Percentiles rank a stretch among this genome's conserved stretches.
These are phyloP conservation scores for Picea engelmannii DNA, from an alignment of 83 land plant genomes.

Conservation along the genomic window DNA sequence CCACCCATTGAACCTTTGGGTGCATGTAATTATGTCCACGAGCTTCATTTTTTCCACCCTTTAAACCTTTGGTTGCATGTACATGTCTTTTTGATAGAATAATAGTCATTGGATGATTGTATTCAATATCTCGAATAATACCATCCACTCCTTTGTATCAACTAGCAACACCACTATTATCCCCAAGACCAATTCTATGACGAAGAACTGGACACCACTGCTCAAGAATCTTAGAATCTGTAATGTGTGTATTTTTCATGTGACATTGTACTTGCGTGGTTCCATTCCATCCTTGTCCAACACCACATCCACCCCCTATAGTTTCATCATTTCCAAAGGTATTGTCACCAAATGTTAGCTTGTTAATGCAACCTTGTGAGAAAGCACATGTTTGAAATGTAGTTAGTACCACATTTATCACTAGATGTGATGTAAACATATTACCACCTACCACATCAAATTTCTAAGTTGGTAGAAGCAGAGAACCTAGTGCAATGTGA, in stretches of 20 bases:
- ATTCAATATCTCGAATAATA: conserved; percentile 79
- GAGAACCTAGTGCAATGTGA: conserved; percentile 72
- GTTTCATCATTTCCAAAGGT: conserved; percentile 98
- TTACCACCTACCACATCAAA: conserved; percentile 99
- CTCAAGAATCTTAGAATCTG: conserved; percentile 97
- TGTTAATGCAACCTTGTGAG: conserved; percentile 99
- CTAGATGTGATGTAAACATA: conserved; percentile 94
- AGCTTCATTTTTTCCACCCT: conserved; percentile 50
- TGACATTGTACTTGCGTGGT: too few relatives aligned
- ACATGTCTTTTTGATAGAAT: conserved; percentile 94
- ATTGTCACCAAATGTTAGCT: conserved; percentile 92
- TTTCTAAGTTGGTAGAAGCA: conserved; percentile 95
- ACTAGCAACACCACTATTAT: conserved; percentile 85
- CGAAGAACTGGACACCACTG: conserved; percentile 84
- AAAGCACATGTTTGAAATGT: conserved; percentile 98
- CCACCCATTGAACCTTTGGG: conserved; percentile 92
- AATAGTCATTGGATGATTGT: conserved; percentile 24
- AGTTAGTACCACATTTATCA: conserved; percentile 94
- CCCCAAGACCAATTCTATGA: conserved; percentile 30
- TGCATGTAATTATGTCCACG: conserved; percentile 40
- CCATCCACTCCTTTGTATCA: conserved; percentile 86
- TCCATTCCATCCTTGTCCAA: conserved; percentile 91
- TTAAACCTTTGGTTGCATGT: conserved; percentile 89
- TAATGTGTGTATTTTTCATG: conserved; percentile 98
- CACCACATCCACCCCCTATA: conserved; percentile 96